Base-by-base conservation (phyloP, 495 filamentous ascomycete species). In the Platismatia glauca region DNA sequence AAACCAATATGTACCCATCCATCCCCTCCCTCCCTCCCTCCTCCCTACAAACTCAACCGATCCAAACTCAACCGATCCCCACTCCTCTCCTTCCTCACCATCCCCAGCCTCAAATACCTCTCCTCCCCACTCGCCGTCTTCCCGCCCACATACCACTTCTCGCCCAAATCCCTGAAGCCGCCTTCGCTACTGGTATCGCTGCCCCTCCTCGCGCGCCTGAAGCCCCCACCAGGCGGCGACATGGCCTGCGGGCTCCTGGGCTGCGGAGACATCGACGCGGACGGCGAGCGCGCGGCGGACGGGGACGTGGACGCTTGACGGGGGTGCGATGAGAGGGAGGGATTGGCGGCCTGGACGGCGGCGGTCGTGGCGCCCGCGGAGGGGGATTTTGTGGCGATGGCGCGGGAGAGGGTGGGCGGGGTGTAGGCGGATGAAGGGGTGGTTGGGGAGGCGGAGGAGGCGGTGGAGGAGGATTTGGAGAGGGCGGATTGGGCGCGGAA, bases 121-220 rank as follows among this genome's bases (percentile, higher is more conserved):
- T 96, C 91, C 69, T 96, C 91, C 7, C 91, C 91, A 1, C 76
- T 79, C n/a, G 89, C 86, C 38, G 89, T 95, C 66, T 87, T 76
- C 3, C 91, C 91, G 4, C 91, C 91, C 58, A 96, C 89, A 73
- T 93, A 96, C 86, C 90, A 90, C 69, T 86, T 89, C 76, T 95
- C 91, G 0, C 82, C 81, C 7, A 85, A 85, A 67, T 95, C 91
- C 22, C 88, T 76, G 67, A 95, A 95, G 5, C 80, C 80, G 27
- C 71, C 75, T 57, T 90, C 89, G 44, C 83, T 88, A 55, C 84
- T 87, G 70, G 83, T 90, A 65, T 91, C 89, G 61, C 87, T 90
- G 41, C 90, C 90, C 56, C 91, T 80, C 60, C 91, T 79, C 43
- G 84, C 77, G 37, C 77, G 73, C 52, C 71, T 73, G 46, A 53